Percentiles rank a stretch among this genome's conserved stretches.
Evolutionary conservation across 192 early-diverging fungal genomes (phyloP).

Genomic region (Coemansia sp.): DNA sequence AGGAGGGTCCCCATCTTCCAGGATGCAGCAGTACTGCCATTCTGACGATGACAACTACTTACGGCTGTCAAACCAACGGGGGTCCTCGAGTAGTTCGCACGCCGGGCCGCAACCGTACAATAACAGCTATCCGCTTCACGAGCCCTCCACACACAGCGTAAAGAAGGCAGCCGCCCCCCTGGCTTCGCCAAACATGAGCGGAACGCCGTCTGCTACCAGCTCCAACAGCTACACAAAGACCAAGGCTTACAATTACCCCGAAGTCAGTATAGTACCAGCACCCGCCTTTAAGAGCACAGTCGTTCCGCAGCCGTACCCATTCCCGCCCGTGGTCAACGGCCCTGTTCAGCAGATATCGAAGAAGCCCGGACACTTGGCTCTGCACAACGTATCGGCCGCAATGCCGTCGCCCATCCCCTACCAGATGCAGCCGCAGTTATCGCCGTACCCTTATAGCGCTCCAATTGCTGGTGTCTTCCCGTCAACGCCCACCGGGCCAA

Average conservation of each 20-base stretch:
- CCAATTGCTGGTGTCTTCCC: constrained; percentile 10
- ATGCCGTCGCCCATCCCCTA: background rate
- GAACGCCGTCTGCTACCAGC: constrained; percentile 4
- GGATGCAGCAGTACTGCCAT: constrained; percentile 30
- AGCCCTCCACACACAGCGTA: background rate
- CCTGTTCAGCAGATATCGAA: background rate
- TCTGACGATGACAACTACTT: constrained; percentile 41
- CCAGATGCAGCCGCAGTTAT: background rate
- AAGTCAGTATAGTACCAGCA: constrained; percentile 12
- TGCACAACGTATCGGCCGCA: background rate
- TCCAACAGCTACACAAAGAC: background rate
- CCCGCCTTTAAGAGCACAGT: background rate
- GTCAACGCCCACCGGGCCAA: background rate
- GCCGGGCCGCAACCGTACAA: constrained; percentile 45
- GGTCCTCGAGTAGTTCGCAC: constrained; percentile 14
- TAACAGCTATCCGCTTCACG: constrained; percentile 30
- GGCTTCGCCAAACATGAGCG: background rate
- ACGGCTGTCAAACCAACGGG: constrained; percentile 24
- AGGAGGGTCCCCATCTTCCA: background rate
- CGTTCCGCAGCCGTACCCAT: background rate
- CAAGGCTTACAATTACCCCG: constrained; percentile 17
- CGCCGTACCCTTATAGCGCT: constrained; percentile 2
- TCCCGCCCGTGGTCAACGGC: background rate
- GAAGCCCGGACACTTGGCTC: background rate
- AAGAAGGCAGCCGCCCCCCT: background rate